Evolutionary conservation across 495 filamentous ascomycete genomes (phyloP).

Genomic region (Trichocladium uniseriatum): DNA sequence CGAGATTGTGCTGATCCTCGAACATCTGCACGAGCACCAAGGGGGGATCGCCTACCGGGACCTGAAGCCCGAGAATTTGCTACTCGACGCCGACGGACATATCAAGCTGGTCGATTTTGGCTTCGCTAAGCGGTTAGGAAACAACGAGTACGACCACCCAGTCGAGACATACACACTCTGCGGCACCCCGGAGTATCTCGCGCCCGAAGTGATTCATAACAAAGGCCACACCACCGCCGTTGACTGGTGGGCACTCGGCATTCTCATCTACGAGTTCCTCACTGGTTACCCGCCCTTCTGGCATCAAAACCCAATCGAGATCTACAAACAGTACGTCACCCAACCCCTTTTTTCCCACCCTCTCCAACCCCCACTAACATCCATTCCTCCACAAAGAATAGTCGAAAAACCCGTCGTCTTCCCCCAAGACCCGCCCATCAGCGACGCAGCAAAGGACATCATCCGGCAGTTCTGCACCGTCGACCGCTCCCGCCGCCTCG

Average conservation of each 20-base stretch:
- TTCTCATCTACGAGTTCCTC: constrained; percentile 91
- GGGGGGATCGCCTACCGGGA: constrained; percentile 87
- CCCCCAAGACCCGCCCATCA: constrained; percentile 54
- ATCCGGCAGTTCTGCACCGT: constrained; percentile 81
- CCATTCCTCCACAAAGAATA: constrained; percentile 41
- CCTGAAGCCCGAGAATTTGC: constrained; percentile 91
- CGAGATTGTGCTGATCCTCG: constrained; percentile 86
- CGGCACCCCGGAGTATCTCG: constrained; percentile 93
- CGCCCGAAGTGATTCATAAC: constrained; percentile 92
- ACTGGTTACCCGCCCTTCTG: constrained; percentile 96
- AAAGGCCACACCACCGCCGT: constrained; percentile 91
- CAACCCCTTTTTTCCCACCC: constrained; percentile 8
- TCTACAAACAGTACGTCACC: constrained; percentile 70
- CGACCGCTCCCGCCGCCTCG: constrained; percentile 76
- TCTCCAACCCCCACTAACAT: not conserved
- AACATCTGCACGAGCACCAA: constrained; percentile 80
- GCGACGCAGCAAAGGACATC: constrained; percentile 68
- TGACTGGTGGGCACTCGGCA: constrained; percentile 99
- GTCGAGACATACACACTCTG: constrained; percentile 94
- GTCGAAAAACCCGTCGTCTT: constrained; percentile 65
- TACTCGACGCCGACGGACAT: constrained; percentile 86
- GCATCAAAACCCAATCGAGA: constrained; percentile 91
- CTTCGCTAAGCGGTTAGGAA: constrained; percentile 76
- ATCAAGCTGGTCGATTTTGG: constrained; percentile 98
- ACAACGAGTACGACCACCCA: constrained; percentile 34